Conservation (phyloP, 768 basidiomycete species). For the Gymnopilus dilepis region DNA sequence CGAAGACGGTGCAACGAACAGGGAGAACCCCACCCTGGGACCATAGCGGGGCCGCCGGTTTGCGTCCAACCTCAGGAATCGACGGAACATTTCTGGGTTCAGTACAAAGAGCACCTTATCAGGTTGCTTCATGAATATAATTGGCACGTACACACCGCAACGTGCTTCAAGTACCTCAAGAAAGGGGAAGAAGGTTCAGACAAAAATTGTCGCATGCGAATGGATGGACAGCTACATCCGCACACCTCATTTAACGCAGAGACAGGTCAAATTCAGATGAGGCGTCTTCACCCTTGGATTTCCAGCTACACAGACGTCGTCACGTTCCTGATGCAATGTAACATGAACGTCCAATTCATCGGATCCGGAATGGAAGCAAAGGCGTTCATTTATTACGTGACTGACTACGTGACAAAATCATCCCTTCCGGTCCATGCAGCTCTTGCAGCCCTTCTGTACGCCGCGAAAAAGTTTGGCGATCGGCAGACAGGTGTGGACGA, state of each 20-base stretch:
- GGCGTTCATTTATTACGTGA: neutral
- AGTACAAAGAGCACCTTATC: neutral
- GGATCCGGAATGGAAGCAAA: neutral
- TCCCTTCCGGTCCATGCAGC: neutral
- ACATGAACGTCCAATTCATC: neutral
- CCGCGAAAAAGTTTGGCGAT: neutral
- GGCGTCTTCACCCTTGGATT: neutral
- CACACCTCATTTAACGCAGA: neutral
- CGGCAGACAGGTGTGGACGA: neutral
- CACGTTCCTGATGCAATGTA: neutral
- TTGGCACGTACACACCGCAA: neutral
- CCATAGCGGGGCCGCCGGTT: neutral
- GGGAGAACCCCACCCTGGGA: neutral
- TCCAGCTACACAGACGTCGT: neutral
- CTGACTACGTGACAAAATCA: neutral
- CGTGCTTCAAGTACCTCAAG: neutral
- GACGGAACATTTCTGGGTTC: neutral
- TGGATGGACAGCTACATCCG: neutral
- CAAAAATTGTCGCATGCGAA: neutral
- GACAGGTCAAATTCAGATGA: neutral
- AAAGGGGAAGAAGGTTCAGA: neutral
- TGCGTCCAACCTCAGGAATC: neutral
- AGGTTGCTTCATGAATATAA: neutral
- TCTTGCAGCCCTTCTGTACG: neutral
- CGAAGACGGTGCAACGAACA: neutral